Conservation (phyloP, 176 grass and related monocot genomes). For the Cocos nucifera region DNA sequence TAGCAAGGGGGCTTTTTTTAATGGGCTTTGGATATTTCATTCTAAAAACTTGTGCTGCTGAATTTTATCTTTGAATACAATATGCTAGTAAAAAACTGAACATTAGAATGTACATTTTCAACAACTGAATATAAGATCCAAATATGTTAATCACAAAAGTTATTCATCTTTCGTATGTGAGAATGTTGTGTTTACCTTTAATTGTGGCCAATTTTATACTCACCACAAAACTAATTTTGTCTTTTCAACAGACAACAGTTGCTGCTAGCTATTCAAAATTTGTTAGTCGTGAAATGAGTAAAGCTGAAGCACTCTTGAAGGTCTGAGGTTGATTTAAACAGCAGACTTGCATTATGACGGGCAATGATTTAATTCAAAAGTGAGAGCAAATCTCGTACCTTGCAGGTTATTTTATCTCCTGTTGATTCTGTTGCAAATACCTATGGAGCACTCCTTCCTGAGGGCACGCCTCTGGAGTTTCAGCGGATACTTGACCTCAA, state of each 20-base stretch:
- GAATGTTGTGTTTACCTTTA: too few relatives aligned
- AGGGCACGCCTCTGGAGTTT: conserved; percentile 84
- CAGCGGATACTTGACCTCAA: conserved; percentile 97
- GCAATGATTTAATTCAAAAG: too few relatives aligned
- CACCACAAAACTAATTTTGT: neutral
- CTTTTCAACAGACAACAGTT: conserved; percentile 45
- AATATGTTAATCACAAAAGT: too few relatives aligned
- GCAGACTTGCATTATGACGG: neutral
- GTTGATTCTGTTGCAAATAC: conserved; percentile 97
- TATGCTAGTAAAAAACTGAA: too few relatives aligned
- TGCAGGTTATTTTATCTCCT: conserved; percentile 96
- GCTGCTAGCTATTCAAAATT: conserved; percentile 90
- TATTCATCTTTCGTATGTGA: too few relatives aligned
- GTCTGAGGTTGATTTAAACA: conserved; percentile 26
- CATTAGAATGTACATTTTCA: too few relatives aligned
- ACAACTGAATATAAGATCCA: too few relatives aligned
- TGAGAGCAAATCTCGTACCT: neutral
- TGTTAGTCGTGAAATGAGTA: conserved; percentile 97
- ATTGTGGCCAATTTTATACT: too few relatives aligned
- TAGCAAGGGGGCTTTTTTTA: too few relatives aligned
- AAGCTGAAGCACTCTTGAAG: conserved; percentile 99
- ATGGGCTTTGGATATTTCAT: too few relatives aligned
- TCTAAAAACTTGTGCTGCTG: too few relatives aligned
- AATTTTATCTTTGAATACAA: too few relatives aligned
- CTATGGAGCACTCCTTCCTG: conserved; percentile 73